Evolutionary conservation across 345 rosid species (phyloP), one percentile per base, ranked within the genome.

Genomic region (Pistacia vera): DNA sequence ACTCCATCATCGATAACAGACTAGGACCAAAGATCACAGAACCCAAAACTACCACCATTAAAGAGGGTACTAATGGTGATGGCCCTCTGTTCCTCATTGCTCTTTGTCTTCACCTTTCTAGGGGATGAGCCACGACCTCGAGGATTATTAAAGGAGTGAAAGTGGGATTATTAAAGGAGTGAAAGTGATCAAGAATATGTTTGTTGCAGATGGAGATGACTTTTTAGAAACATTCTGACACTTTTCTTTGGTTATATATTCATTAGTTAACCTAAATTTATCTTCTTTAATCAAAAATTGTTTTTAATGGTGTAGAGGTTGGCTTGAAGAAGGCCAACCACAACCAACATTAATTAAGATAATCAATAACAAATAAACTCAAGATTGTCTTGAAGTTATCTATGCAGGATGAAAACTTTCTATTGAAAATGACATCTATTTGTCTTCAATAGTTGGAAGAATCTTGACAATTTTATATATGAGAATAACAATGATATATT

Each of bases 11-110:
- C 4, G 85, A 63, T 69, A 75, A 25, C 17, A 85, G 0, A 20
- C 62, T 59, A 5, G 85, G 82, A 66, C 78, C 79, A 25, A 75
- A 71, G 61, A 83, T 58, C 60, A 82, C 4, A 74, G 83, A 11
- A 8, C 92, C 85, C 6, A 82, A 38, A 5, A 67, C 79, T 63
- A 87, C 92, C 70, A 86, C 89, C 70, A 85, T 54, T 9, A 85
- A 71, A 59, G 36, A 81, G 5, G 90, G 92, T 0, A 83, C 85
- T 22, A 86, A 8, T 51, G 90, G 90, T 5, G 92, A 88, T 28
- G 90, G 92, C 41, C 88, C 87, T 55, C 66, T 78, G 33, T n/a
- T 77, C 59, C 71, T 52, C 79, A 72, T 77, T 30, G 48, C 60
- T 56, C 72, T 66, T 16, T 48, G 65, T 72, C 25, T 52, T 25